Conservation (phyloP, 345 rosid genomes). For the Moricandia moricandioides region DNA sequence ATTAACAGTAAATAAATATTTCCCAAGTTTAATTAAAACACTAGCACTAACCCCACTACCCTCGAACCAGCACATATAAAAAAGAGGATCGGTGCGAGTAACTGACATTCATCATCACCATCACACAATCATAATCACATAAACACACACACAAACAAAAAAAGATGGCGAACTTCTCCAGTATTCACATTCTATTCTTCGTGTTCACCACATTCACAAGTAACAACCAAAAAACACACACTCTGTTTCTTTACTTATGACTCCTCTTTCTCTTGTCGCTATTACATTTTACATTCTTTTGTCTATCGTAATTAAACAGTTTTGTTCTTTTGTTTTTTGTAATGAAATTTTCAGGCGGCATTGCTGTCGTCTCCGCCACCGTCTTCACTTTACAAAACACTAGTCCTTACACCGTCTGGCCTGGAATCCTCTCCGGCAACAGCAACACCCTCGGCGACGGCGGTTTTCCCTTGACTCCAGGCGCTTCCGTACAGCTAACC, state of each 20-base stretch:
- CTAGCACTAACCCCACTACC: neutral
- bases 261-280: too few species aligned
- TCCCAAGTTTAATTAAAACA: neutral
- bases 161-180: conserved; percentile 20
- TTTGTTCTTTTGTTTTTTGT: neutral
- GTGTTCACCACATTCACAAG: conserved; percentile 18
- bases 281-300: neutral
- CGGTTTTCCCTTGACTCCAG: conserved; percentile 56
- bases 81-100: neutral
- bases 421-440: conserved; percentile 74
- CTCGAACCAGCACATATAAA: conserved; percentile 19
- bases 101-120: conserved; percentile 8
- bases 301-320: too few species aligned
- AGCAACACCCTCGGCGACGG: conserved; percentile 65
- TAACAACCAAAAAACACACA: neutral
- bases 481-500: conserved; percentile 48
- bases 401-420: conserved; percentile 81
- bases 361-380: conserved; percentile 45
- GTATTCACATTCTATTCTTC: neutral
- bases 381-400: conserved; percentile 65
- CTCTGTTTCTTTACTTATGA: neutral
- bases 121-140: neutral
- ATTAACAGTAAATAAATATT: neutral
- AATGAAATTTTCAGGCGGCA: conserved; percentile 4
- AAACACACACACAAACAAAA: neutral